Conservation (phyloP, 176 grass and related monocot genomes). For the Aegilops sharonensis region DNA sequence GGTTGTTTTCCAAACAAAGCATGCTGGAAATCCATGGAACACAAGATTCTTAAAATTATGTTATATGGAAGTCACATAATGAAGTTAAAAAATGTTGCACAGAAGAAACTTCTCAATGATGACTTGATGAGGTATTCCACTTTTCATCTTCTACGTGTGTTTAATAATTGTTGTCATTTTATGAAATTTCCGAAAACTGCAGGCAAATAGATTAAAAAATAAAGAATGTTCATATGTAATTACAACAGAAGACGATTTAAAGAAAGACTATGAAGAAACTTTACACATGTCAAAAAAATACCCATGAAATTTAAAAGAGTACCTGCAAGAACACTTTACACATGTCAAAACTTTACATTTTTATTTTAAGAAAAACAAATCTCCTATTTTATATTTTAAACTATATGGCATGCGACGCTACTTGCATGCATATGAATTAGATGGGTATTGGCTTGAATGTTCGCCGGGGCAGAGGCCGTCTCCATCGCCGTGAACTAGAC, state of each 20-base stretch:
- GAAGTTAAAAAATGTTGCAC: not conserved
- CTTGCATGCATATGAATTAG: too few species aligned
- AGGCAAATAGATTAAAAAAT: not conserved
- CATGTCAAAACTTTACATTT: too few species aligned
- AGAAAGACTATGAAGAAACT: not conserved
- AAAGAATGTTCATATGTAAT: not conserved
- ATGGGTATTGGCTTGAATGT: too few species aligned
- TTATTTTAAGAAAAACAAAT: too few species aligned
- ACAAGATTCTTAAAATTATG: too few species aligned
- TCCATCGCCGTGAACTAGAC: too few species aligned
- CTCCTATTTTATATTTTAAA: too few species aligned
- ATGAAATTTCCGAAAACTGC: not conserved
- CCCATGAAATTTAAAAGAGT: not conserved
- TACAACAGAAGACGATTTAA: not conserved
- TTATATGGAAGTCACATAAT: too few species aligned
- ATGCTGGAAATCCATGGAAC: too few species aligned
- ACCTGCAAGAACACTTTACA: not conserved
- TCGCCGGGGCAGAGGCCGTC: too few species aligned
- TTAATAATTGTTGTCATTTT: not conserved
- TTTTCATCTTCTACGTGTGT: not conserved
- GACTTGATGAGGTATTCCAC: not conserved
- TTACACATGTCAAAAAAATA: not conserved
- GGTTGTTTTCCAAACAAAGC: not conserved
- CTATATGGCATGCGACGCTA: too few species aligned
- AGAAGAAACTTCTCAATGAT: not conserved